A percentile compares a stretch with the other conserved stretches of the same genome.
These are phyloP conservation scores for Pyrus hybrid DNA, from an alignment of 331 rosid genomes.

Conservation along the genomic window DNA sequence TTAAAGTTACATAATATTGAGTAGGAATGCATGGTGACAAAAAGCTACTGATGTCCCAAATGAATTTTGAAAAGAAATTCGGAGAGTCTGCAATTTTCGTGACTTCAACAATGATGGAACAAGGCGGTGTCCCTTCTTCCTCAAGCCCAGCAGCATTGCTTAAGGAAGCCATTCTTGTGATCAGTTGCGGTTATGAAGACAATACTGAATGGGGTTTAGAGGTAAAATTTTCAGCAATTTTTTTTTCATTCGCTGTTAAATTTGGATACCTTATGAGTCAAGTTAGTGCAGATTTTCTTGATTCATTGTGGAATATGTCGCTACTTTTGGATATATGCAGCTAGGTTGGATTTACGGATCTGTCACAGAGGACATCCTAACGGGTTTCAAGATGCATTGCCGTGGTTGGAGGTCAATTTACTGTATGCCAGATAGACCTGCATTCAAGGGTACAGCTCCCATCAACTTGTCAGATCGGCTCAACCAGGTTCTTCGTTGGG, in stretches of 20 bases:
- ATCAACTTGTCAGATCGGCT: conserved; percentile 91
- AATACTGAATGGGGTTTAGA: conserved; percentile 86
- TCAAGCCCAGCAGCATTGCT: conserved; percentile 83
- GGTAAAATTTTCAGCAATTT: conserved; percentile 34
- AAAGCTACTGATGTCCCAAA: conserved; percentile 76
- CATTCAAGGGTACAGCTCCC: conserved; percentile 96
- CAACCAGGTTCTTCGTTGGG: conserved; percentile 97
- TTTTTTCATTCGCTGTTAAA: background rate
- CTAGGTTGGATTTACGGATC: conserved; percentile 97
- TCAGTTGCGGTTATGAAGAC: conserved; percentile 88
- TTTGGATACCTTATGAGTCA: background rate
- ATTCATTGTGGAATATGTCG: background rate
- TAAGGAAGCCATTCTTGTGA: conserved; percentile 85
- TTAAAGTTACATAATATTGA: background rate
- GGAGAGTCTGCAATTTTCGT: conserved; percentile 80
- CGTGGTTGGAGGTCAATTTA: conserved; percentile 97
- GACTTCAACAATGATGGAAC: conserved; percentile 84
- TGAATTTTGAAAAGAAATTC: conserved; percentile 76
- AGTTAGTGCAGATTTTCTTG: background rate
- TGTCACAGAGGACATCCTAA: conserved; percentile 74
- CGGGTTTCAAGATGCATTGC: conserved; percentile 94
- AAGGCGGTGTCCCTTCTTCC: conserved; percentile 96
- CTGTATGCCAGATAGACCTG: conserved; percentile 80
- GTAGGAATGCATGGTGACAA: conserved; percentile 42
- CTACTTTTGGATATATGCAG: conserved; percentile 39